A percentile compares a stretch with the other conserved stretches of the same genome.
Evolutionary conservation across 1,139 yeast species (phyloP).

Genomic region (Petasospora fabianii): DNA sequence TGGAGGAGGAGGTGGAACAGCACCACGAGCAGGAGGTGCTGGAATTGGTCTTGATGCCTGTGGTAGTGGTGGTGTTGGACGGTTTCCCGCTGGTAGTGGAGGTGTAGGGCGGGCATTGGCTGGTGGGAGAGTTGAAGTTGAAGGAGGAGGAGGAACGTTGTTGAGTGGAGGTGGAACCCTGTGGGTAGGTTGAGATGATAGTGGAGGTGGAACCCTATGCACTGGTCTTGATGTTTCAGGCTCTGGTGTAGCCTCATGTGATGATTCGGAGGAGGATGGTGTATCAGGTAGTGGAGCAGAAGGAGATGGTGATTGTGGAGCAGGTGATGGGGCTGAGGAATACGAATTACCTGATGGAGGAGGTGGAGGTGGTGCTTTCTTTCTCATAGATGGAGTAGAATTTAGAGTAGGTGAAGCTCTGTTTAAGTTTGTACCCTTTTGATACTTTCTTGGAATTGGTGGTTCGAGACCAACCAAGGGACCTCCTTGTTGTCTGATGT

Average conservation of each 20-base stretch:
- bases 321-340: slow-evolving; percentile 12
- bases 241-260: slow-evolving; percentile 12
- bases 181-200: slow-evolving; percentile 10
- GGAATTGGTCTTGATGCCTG: slow-evolving; percentile 25
- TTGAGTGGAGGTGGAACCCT: slow-evolving; percentile 20
- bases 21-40: slow-evolving; percentile 28
- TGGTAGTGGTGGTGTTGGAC: slow-evolving; percentile 22
- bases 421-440: slow-evolving; percentile 16
- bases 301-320: slow-evolving; percentile 3
- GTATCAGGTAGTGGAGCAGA: slow-evolving; percentile 1
- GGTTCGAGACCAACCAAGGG: slow-evolving; percentile 85
- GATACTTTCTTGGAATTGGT: slow-evolving; percentile 67
- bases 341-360: slow-evolving; percentile 27
- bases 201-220: slow-evolving; percentile 25
- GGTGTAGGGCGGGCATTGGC: slow-evolving; percentile 23
- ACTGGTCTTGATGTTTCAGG: slow-evolving; percentile 18
- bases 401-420: slow-evolving; percentile 5
- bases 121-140: slow-evolving; percentile 12
- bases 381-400: slow-evolving; percentile 28
- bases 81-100: slow-evolving; percentile 27
- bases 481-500: slow-evolving; percentile 74
- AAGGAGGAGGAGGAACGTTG: slow-evolving; percentile 3
- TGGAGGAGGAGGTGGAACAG: slow-evolving; percentile 28
- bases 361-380: slow-evolving; percentile 51
- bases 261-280: slow-evolving; percentile 5